Evolutionary conservation across 805 yeast species (phyloP), one percentile per base, ranked within the genome.

Genomic region (Pichia membranifaciens): DNA sequence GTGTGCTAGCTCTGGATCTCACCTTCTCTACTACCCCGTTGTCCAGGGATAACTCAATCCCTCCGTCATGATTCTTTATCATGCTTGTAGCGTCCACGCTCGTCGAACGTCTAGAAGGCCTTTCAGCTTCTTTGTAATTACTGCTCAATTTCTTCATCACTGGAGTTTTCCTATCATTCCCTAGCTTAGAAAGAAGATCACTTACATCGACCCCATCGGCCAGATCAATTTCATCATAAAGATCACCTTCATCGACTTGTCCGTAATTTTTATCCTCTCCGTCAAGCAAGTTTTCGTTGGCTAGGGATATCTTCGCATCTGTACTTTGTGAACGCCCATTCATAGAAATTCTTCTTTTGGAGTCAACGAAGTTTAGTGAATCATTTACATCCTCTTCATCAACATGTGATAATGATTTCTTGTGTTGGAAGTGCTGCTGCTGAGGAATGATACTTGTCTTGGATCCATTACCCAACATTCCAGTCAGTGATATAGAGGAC

Each of bases 391-490:
- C 28, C 43, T 50, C 52, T 6, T 35, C 44, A n/a, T 16, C 17
- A 10, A 18, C 31, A 23, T 28, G 15, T 4, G 47, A 41, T 28
- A 33, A 38, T 16, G 37, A 10, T 51, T 42, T 35, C 49, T 51
- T 13, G 41, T 41, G 44, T 54, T 43, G 17, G 51, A 47, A 20
- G 37, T 49, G 39, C 47, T 44, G 45, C 51, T 51, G 37, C 53
- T 45, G 46, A 45, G 52, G 48, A 18, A 47, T 20, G 15, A 50
- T 20, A 13, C 42, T 42, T 7, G 39, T 28, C 15, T 41, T 44
- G 5, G 54, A 55, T 37, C 54, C 20, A 44, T 54, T 57, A 31
- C 41, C 45, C 25, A 44, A 8, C 3, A 41, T n/a, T 8, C 38
- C 32, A 25, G 38, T 41, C 31, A 43, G 7, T 13, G 50, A 25